These are phyloP conservation scores for Centella asiatica DNA, from an alignment of 129 eudicot species.

Conservation along the genomic window DNA sequence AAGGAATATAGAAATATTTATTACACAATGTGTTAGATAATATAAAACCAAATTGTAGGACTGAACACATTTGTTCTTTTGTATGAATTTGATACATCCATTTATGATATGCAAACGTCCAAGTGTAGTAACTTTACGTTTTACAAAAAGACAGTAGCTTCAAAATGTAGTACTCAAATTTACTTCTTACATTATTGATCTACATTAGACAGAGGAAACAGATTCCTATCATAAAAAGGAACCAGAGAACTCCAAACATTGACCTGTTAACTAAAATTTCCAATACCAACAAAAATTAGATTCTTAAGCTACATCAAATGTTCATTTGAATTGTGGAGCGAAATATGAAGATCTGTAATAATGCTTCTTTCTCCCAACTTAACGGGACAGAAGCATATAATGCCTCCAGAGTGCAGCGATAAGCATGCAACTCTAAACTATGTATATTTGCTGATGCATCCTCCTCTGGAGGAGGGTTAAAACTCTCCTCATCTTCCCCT, in stretches of 20 bases:
- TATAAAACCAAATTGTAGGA: slow-evolving; percentile 4
- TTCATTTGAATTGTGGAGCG: slow-evolving; percentile 77
- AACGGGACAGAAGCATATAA: slow-evolving; percentile 87
- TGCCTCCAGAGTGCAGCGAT: slow-evolving; percentile 80
- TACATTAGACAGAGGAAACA: slow-evolving; percentile 26
- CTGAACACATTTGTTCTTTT: slow-evolving; percentile 17
- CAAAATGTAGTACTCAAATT: slow-evolving; percentile 20
- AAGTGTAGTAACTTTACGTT: slow-evolving; percentile 7
- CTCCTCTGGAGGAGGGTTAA: slow-evolving; percentile 29
- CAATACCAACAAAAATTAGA: slow-evolving; percentile 50
- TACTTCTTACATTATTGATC: slow-evolving; percentile 34
- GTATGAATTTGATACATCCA: slow-evolving; percentile 21
- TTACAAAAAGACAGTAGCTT: slow-evolving; percentile 12
- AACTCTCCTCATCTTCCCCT: slow-evolving; percentile 26
- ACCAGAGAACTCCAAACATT: slow-evolving; percentile 11
- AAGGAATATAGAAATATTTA: slow-evolving; percentile 1
- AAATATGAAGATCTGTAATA: slow-evolving; percentile 75
- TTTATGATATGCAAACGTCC: slow-evolving; percentile 33
- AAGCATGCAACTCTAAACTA: slow-evolving; percentile 86
- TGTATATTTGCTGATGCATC: slow-evolving; percentile 44
- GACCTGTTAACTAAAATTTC: slow-evolving; percentile 23
- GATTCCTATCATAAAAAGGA: slow-evolving; percentile 22
- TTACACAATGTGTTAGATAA: not conserved
- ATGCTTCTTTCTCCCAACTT: slow-evolving; percentile 90
- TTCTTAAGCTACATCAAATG: slow-evolving; percentile 81